These are phyloP conservation scores for Pistacia integerrima DNA, from an alignment of 345 rosid species.

Conservation along the genomic window DNA sequence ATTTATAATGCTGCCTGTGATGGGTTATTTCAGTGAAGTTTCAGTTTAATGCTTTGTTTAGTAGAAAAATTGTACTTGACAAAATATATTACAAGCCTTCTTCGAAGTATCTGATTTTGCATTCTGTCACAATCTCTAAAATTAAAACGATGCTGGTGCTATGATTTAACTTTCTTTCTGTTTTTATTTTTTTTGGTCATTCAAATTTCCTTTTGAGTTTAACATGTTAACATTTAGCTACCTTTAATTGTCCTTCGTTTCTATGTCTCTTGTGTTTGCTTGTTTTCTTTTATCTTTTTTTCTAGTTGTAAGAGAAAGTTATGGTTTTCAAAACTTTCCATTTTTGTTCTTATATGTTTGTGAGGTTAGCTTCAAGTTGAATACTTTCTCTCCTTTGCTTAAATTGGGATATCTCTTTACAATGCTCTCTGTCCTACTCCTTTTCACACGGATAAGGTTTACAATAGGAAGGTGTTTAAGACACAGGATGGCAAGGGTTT, in stretches of 20 bases:
- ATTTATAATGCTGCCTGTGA: background rate
- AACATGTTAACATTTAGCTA: background rate
- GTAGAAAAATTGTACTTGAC: background rate
- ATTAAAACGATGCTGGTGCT: too few species aligned
- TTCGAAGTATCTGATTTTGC: background rate
- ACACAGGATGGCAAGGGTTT: background rate
- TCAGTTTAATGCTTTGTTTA: background rate
- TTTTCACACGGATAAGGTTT: background rate
- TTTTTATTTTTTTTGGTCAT: too few species aligned
- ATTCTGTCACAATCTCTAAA: background rate
- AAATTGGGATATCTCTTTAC: background rate
- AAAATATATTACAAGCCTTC: background rate
- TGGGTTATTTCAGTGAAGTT: background rate
- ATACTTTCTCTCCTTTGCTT: background rate
- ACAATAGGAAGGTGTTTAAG: background rate
- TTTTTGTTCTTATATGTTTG: background rate
- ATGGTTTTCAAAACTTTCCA: background rate
- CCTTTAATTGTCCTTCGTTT: background rate
- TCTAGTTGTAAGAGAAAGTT: background rate
- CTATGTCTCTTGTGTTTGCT: background rate
- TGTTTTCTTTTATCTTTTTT: background rate
- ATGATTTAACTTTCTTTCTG: too few species aligned
- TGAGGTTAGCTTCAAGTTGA: background rate
- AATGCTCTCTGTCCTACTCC: background rate
- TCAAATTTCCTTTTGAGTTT: background rate